Evolutionary conservation across 768 basidiomycete genomes (phyloP).

Genomic region (Postia placenta): DNA sequence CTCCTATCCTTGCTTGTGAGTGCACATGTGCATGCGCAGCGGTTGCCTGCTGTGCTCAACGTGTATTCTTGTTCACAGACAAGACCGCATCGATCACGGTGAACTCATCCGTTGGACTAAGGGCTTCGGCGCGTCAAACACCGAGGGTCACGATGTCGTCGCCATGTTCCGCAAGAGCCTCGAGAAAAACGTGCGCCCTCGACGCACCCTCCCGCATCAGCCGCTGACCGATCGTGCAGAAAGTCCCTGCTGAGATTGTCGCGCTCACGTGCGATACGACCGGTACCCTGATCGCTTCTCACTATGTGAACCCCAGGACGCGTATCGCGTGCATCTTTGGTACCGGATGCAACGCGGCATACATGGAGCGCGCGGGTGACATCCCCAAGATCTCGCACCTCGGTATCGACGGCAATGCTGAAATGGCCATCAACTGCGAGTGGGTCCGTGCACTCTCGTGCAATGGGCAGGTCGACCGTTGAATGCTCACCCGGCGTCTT

Average conservation of each 20-base stretch:
- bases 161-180: constrained; percentile 88
- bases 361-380: constrained; percentile 85
- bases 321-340: constrained; percentile 97
- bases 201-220: not conserved
- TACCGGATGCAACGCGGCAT: constrained; percentile 97
- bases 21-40: constrained; percentile 6
- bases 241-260: constrained; percentile 76
- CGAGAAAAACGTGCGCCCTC: constrained; percentile 56
- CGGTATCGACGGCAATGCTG: constrained; percentile 54
- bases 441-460: constrained; percentile 48
- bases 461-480: not conserved
- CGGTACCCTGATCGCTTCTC: constrained; percentile 93
- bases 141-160: constrained; percentile 89
- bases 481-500: not conserved
- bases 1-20: constrained; percentile 92
- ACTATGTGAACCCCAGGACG: constrained; percentile 87
- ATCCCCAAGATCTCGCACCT: constrained; percentile 81
- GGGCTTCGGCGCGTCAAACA: constrained; percentile 88
- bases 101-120: constrained; percentile 99
- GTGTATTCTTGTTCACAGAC: constrained; percentile 43
- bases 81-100: constrained; percentile 90
- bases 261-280: constrained; percentile 98
- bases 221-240: constrained; percentile 32
- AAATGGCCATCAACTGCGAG: constrained; percentile 98
- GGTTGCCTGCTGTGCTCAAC: constrained; percentile 1